Base-by-base conservation (phyloP, 1,284 basidiomycete species). In the Ceratobasidium theobromae region DNA sequence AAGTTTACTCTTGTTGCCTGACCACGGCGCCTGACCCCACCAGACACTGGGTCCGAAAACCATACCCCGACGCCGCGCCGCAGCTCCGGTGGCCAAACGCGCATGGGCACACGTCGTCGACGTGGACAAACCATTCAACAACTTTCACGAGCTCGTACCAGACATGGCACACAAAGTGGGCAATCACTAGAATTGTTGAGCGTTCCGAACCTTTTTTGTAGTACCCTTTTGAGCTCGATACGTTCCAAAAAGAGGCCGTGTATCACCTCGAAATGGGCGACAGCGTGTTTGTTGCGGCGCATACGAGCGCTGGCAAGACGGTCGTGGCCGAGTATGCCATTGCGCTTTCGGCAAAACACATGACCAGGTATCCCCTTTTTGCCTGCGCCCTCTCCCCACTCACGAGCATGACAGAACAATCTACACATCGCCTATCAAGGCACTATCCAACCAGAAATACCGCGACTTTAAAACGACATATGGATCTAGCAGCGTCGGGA, bases 271-370 rank as follows among this genome's bases (percentile, higher is more conserved):
- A 99, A 76, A 89, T 93, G 82, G 96, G 95, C 16, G 93, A 99
- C 73, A 95, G 93, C 14, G 96, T 99, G 18, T 99, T 99, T 76
- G 95, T 99, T 16, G 97, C 97, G 4, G 97, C 97, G 2, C 97
- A 99, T 77, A 99, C 97, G 1, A 96, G 93, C 32, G 97, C 97
- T n/a, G 97, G 97, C 58, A 99, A 99, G 78, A 99, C 97, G 0
- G 97, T 99, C 4, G 97, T 99, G 1, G 96, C 97, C 1, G 97
- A 99, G 75, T 99, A 99, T 76, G 97, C 97, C 3, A 98, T 99
- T 70, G 92, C 95, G 2, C 82, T 99, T 0, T 95, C 97, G 2
- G 89, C 89, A 67, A 96, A 96, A 75, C 97, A 99, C 77, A 98
- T 99, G 95, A 99, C 97, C 21, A 85, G 91, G 93, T 95, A 71